Evolutionary conservation across 768 basidiomycete species (phyloP).

Genomic region (Boletus rubroflammeus): DNA sequence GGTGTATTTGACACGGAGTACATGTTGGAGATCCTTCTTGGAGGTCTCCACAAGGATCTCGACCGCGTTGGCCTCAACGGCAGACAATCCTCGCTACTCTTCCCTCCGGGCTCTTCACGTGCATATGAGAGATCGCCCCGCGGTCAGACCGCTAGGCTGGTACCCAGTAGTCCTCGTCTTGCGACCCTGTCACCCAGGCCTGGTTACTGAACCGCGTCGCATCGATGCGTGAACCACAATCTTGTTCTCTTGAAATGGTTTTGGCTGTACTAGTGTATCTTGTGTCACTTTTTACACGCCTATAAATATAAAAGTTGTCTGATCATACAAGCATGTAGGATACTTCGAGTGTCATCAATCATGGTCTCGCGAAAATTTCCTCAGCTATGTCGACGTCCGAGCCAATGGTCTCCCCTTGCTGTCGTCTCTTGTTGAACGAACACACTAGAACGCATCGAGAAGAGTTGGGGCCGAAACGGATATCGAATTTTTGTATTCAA

Average conservation of each 20-base stretch:
- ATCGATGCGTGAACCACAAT: neutral
- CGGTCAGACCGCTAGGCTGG: conserved; percentile 5
- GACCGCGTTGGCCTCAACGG: conserved; percentile 9
- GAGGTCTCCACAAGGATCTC: conserved; percentile 19
- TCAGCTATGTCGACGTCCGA: neutral
- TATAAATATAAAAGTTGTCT: neutral
- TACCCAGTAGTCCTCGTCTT: conserved; percentile 11
- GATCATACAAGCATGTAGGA: neutral
- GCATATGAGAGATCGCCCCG: conserved; percentile 10
- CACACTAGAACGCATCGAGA: too few species aligned
- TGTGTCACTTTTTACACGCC: neutral
- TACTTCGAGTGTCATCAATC: neutral
- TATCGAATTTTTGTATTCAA: too few species aligned
- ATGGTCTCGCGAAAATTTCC: neutral
- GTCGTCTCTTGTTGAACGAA: too few species aligned
- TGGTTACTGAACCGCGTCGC: conserved; percentile 8
- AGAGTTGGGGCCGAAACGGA: too few species aligned
- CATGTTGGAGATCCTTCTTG: conserved; percentile 34
- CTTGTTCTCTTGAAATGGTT: neutral
- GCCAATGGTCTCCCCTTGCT: too few species aligned
- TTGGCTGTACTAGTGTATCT: neutral
- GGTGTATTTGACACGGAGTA: conserved; percentile 34
- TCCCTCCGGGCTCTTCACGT: conserved; percentile 1
- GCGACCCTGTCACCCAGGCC: conserved; percentile 2
- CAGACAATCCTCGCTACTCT: conserved; percentile 8